Percentiles rank a stretch among this genome's conserved stretches.
These are phyloP conservation scores for Tulasnella sp. DNA, from an alignment of 768 basidiomycete genomes.

Conservation along the genomic window DNA sequence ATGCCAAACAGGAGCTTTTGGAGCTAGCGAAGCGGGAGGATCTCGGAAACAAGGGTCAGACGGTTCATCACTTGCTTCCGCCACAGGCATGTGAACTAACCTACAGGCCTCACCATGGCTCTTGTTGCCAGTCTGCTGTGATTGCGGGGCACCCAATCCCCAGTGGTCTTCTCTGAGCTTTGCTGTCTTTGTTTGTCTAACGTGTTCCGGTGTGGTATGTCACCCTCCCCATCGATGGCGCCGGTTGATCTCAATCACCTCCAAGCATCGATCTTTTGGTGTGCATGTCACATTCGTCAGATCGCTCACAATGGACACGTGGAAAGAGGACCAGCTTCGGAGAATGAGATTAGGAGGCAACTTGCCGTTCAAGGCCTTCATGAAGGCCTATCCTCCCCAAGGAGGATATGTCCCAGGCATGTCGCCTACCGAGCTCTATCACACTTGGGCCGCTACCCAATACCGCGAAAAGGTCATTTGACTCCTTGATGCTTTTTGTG, in stretches of 20 bases:
- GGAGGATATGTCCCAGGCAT: slow-evolving; percentile 56
- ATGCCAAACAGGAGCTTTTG: slow-evolving; percentile 57
- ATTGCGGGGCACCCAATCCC: slow-evolving; percentile 82
- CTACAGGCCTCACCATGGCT: not conserved
- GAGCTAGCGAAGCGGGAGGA: slow-evolving; percentile 63
- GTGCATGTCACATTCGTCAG: slow-evolving; percentile 92
- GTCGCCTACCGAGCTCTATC: slow-evolving; percentile 66
- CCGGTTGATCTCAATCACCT: not conserved
- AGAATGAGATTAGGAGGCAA: slow-evolving; percentile 66
- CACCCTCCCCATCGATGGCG: not conserved
- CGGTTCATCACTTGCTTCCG: not conserved
- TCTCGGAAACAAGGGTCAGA: slow-evolving; percentile 50
- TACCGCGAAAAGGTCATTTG: slow-evolving; percentile 71
- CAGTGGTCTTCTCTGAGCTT: slow-evolving; percentile 61
- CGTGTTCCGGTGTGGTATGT: slow-evolving; percentile 32
- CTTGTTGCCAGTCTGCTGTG: slow-evolving; percentile 41
- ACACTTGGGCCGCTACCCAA: slow-evolving; percentile 87
- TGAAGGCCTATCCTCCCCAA: slow-evolving; percentile 54
- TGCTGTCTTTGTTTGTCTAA: slow-evolving; percentile 76
- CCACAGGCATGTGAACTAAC: slow-evolving; percentile 7
- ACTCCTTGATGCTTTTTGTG: not conserved
- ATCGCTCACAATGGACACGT: slow-evolving; percentile 93
- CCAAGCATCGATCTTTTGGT: slow-evolving; percentile 69
- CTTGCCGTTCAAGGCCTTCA: slow-evolving; percentile 36
- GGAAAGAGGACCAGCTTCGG: slow-evolving; percentile 77